These are phyloP conservation scores for Trichosporon sp. DNA, from an alignment of 1,284 basidiomycete genomes.

Conservation along the genomic window DNA sequence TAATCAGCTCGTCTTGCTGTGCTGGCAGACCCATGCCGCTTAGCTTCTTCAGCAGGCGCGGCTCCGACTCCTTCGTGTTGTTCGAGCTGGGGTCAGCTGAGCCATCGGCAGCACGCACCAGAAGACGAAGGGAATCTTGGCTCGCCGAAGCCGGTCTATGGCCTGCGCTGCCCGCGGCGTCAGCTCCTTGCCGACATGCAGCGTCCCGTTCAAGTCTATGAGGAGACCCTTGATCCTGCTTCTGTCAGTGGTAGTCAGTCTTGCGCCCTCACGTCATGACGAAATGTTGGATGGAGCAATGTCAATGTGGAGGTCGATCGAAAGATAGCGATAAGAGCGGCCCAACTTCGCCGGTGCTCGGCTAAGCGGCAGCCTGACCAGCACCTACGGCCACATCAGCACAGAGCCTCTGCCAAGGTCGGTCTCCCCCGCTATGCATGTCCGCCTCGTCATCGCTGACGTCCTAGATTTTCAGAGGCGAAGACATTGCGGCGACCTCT, in stretches of 20 bases:
- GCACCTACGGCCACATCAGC: no score
- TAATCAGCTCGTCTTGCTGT: conserved; percentile 54
- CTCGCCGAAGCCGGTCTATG: conserved; percentile 51
- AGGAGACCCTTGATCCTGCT: conserved; percentile 51
- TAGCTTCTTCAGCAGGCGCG: conserved; percentile 50
- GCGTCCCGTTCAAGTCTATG: conserved; percentile 64
- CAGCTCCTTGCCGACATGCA: conserved; percentile 56
- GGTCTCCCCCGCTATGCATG: no score
- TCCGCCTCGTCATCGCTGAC: no score
- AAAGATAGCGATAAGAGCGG: not conserved
- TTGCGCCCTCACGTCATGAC: not conserved
- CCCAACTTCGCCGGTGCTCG: not conserved
- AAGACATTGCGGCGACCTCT: no score
- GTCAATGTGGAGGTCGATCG: not conserved
- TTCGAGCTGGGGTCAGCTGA: conserved; percentile 39
- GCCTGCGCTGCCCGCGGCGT: conserved; percentile 55
- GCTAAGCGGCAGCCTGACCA: not conserved
- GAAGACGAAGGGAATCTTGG: conserved; percentile 57
- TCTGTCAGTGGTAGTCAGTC: not conserved
- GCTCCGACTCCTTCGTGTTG: conserved; percentile 54
- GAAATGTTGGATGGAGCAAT: not conserved
- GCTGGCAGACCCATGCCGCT: conserved; percentile 55
- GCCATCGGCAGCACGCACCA: conserved; percentile 52
- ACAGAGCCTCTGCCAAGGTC: no score
- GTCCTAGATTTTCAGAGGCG: no score